Evolutionary conservation across 768 basidiomycete species (phyloP).

Genomic region (Calocera cornea): DNA sequence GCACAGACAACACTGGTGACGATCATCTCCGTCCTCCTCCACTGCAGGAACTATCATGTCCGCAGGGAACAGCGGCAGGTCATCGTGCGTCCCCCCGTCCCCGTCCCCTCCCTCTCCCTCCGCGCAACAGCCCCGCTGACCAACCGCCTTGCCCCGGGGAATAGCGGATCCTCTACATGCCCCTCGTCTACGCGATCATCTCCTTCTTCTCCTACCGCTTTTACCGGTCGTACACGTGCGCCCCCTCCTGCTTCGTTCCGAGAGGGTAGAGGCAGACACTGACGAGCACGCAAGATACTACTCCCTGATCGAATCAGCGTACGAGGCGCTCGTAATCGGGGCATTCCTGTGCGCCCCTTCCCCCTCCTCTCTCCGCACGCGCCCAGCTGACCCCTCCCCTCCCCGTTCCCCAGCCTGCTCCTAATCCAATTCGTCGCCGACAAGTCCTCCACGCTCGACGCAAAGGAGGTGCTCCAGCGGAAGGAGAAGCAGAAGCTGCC

Average conservation of each 20-base stretch:
- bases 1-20: background rate
- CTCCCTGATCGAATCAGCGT: slow-evolving; percentile 35
- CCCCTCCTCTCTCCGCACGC: slow-evolving; percentile 4
- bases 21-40: background rate
- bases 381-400: too few relatives aligned
- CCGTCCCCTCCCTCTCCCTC: slow-evolving; percentile 10
- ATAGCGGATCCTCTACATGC: slow-evolving; percentile 65
- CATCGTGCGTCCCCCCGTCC: slow-evolving; percentile 33
- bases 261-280: too few relatives aligned
- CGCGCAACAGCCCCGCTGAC: background rate
- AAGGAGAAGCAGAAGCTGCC: slow-evolving; percentile 70
- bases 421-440: slow-evolving; percentile 74
- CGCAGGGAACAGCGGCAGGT: slow-evolving; percentile 67
- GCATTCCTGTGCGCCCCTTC: slow-evolving; percentile 58
- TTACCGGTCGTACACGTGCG: slow-evolving; percentile 55
- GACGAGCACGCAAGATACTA: slow-evolving; percentile 30
- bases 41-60: slow-evolving; percentile 46
- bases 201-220: slow-evolving; percentile 78
- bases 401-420: slow-evolving; percentile 61
- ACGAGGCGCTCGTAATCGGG: slow-evolving; percentile 63
- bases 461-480: slow-evolving; percentile 52
- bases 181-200: slow-evolving; percentile 56
- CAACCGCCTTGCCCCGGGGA: background rate
- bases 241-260: background rate
- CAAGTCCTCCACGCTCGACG: slow-evolving; percentile 46